A percentile compares a stretch with the other conserved stretches of the same genome.
phyloP scores from a whole-genome alignment of 2,329 filamentous ascomycete genomes.

The Karstenula rhodostoma region DNA sequence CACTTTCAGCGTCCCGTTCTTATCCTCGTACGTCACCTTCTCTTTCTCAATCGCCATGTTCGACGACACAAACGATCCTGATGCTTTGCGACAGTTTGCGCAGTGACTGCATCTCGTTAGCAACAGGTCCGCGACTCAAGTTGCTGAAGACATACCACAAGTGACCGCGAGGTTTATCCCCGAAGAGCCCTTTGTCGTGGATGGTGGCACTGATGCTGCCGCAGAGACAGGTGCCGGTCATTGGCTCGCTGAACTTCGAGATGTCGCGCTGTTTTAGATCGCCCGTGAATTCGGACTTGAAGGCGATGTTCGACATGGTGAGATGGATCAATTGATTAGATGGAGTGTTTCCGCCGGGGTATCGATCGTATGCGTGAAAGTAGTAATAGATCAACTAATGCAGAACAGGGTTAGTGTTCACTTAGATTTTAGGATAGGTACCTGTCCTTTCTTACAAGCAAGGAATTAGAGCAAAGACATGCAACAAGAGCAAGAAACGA shows the following conservation, averaged over 20 bases:
- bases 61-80: slow-evolving; percentile 53
- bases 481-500: background rate
- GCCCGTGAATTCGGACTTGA: slow-evolving; percentile 36
- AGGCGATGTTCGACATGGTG: background rate
- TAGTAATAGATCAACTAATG: background rate
- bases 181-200: slow-evolving; percentile 52
- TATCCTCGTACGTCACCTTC: slow-evolving; percentile 57
- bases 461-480: background rate
- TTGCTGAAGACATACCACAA: slow-evolving; percentile 28
- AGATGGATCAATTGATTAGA: background rate
- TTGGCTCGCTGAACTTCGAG: slow-evolving; percentile 42
- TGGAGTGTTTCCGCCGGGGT: too few species aligned
- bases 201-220: slow-evolving; percentile 59
- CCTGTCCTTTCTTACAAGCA: background rate
- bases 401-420: background rate
- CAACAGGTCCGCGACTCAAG: background rate
- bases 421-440: background rate
- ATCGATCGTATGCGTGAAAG: too few species aligned
- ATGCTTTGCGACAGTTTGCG: slow-evolving; percentile 60
- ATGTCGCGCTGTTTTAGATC: slow-evolving; percentile 50
- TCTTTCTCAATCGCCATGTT: slow-evolving; percentile 54
- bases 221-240: slow-evolving; percentile 57
- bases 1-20: slow-evolving; percentile 54
- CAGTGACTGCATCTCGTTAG: slow-evolving; percentile 50
- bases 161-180: slow-evolving; percentile 45